Evolutionary conservation across 495 filamentous ascomycete species (phyloP).

Genomic region (Filosporella fistucella): DNA sequence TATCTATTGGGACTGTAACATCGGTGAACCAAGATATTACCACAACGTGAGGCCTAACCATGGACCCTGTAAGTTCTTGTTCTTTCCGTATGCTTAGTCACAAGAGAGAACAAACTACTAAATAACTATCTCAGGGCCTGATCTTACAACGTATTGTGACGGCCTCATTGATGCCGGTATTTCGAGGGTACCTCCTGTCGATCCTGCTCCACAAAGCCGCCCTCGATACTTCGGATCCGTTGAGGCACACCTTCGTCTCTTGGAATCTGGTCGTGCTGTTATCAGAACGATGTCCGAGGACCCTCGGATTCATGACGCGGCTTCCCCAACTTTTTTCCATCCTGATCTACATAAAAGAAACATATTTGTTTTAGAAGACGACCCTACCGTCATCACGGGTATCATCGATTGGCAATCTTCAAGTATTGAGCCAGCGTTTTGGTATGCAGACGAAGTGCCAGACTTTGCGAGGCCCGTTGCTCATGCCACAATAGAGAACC

Average conservation of each 20-base stretch:
- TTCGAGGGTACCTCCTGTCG: background rate
- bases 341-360: conserved; percentile 39
- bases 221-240: background rate
- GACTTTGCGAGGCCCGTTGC: conserved; percentile 25
- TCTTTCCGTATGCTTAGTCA: too few relatives aligned
- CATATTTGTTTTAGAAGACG: conserved; percentile 36
- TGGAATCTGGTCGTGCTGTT: conserved; percentile 26
- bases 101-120: background rate
- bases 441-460: conserved; percentile 31
- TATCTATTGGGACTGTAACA: conserved; percentile 35
- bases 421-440: conserved; percentile 35
- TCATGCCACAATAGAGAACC: conserved; percentile 3
- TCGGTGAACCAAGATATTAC: conserved; percentile 29
- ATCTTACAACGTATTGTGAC: conserved; percentile 19
- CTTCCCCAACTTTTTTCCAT: conserved; percentile 31
- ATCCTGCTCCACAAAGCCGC: background rate
- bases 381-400: conserved; percentile 34
- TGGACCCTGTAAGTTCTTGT: conserved; percentile 34
- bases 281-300: conserved; percentile 28
- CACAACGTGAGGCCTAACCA: conserved; percentile 26
- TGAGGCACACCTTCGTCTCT: conserved; percentile 28
- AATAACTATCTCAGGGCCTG: background rate
- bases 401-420: conserved; percentile 40
- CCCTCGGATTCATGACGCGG: conserved; percentile 28
- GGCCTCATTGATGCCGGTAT: conserved; percentile 18